These are phyloP conservation scores for Solanum sejunctum DNA, from an alignment of 257 asterid genomes.

Conservation along the genomic window DNA sequence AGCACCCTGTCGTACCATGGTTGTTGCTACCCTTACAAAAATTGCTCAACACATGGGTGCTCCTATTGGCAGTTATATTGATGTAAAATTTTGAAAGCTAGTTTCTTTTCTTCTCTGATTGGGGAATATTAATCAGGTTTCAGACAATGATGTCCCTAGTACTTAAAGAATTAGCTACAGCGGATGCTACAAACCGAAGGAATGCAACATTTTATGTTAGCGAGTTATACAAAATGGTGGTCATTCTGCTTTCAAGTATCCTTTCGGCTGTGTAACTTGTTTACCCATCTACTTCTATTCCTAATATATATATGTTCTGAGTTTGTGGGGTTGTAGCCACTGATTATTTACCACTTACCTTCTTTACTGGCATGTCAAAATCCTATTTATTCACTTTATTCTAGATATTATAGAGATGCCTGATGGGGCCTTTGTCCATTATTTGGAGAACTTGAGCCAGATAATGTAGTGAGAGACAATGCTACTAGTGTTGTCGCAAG, in stretches of 20 bases:
- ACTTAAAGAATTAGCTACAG: conserved; percentile 80
- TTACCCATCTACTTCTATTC: background rate
- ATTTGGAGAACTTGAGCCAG: conserved; percentile 85
- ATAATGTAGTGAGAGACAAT: conserved; percentile 91
- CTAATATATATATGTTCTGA: background rate
- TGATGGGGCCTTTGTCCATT: conserved; percentile 67
- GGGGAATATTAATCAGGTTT: conserved; percentile 10
- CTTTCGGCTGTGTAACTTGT: conserved; percentile 10
- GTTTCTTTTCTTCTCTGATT: conserved; percentile 1
- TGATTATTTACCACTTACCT: background rate
- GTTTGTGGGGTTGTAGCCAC: background rate
- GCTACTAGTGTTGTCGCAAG: conserved; percentile 99
- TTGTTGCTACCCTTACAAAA: conserved; percentile 96
- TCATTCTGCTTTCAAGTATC: conserved; percentile 69
- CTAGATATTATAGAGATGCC: conserved; percentile 60
- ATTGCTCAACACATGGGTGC: conserved; percentile 98
- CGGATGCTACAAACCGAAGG: conserved; percentile 77
- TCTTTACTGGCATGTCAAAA: background rate
- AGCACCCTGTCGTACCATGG: conserved; percentile 95
- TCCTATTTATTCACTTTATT: background rate
- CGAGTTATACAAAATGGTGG: conserved; percentile 95
- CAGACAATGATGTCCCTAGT: conserved; percentile 84
- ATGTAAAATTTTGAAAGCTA: conserved; percentile 31
- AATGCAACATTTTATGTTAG: conserved; percentile 98
- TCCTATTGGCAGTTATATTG: conserved; percentile 78